Percentiles rank a stretch among this genome's conserved stretches.
phyloP scores from a whole-genome alignment of 2,329 filamentous ascomycete species.

The Colletotrichum lini region DNA sequence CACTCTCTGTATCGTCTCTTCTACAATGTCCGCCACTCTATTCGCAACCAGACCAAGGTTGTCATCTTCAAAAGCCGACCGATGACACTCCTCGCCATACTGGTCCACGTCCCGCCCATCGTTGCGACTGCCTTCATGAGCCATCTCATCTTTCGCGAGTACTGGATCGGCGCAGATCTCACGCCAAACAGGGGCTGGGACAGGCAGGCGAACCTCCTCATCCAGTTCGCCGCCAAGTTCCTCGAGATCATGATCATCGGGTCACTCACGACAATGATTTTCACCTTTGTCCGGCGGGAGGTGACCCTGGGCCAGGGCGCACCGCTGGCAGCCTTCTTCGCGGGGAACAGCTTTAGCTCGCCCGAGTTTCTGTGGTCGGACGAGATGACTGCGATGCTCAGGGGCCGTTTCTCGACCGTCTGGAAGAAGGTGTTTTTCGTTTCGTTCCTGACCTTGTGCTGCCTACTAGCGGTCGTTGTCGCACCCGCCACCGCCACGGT shows the following conservation, averaged over 20 bases:
- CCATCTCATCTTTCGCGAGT: constrained; percentile 7
- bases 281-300: constrained; percentile 13
- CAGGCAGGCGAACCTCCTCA: not conserved
- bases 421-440: constrained; percentile 16
- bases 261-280: constrained; percentile 17
- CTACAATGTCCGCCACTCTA: not conserved
- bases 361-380: constrained; percentile 8
- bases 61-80: not conserved
- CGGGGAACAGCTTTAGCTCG: not conserved
- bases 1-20: not conserved
- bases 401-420: constrained; percentile 6
- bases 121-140: constrained; percentile 5
- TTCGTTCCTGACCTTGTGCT: not conserved
- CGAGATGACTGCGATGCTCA: constrained; percentile 6
- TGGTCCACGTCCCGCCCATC: constrained; percentile 13
- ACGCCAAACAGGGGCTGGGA: not conserved
- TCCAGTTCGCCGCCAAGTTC: constrained; percentile 14
- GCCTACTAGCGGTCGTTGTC: not conserved
- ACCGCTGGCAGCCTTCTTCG: constrained; percentile 13
- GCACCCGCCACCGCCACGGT: constrained; percentile 11
- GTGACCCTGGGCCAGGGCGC: constrained; percentile 2
- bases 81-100: constrained; percentile 7
- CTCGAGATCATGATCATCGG: constrained; percentile 13
- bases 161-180: constrained; percentile 19
- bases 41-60: constrained; percentile 1